phyloP scores from a whole-genome alignment of 2,329 filamentous ascomycete genomes.

The Colletotrichum abscissum region DNA sequence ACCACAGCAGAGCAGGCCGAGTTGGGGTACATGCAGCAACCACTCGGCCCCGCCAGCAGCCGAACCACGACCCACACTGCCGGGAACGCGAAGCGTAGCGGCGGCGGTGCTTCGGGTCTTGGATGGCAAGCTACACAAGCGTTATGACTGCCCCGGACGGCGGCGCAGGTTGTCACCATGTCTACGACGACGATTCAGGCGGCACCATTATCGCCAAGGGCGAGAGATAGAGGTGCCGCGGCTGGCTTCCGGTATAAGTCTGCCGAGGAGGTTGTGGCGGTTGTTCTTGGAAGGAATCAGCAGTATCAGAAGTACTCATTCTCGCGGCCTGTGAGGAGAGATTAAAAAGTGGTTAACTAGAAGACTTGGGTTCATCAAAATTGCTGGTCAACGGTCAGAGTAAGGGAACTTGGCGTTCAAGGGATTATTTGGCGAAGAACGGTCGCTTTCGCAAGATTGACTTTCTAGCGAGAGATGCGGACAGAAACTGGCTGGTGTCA shows the following conservation, averaged over 20 bases:
- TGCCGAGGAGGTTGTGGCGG: slow-evolving; percentile 1
- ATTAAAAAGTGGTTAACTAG: background rate
- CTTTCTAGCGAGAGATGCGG: background rate
- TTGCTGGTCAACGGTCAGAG: background rate
- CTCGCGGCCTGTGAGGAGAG: background rate
- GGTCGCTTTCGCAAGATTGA: background rate
- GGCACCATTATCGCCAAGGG: background rate
- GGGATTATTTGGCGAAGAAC: background rate
- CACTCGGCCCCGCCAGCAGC: slow-evolving; percentile 23
- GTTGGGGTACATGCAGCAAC: slow-evolving; percentile 32
- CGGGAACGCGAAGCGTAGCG: background rate
- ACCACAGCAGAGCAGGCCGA: slow-evolving; percentile 18
- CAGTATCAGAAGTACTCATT: slow-evolving; percentile 4
- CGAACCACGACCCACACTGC: background rate
- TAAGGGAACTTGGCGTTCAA: background rate
- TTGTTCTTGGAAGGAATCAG: slow-evolving; percentile 3
- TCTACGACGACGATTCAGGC: slow-evolving; percentile 11
- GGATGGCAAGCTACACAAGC: slow-evolving; percentile 26
- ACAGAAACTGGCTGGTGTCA: too few species aligned
- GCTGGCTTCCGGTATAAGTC: background rate
- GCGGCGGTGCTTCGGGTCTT: background rate
- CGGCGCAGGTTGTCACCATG: slow-evolving; percentile 30
- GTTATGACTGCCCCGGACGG: slow-evolving; percentile 28
- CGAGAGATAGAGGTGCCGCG: background rate
- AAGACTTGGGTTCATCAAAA: background rate